Evolutionary conservation across 2,329 filamentous ascomycete genomes (phyloP).

Genomic region (Scopulariopsis brevicaulis): DNA sequence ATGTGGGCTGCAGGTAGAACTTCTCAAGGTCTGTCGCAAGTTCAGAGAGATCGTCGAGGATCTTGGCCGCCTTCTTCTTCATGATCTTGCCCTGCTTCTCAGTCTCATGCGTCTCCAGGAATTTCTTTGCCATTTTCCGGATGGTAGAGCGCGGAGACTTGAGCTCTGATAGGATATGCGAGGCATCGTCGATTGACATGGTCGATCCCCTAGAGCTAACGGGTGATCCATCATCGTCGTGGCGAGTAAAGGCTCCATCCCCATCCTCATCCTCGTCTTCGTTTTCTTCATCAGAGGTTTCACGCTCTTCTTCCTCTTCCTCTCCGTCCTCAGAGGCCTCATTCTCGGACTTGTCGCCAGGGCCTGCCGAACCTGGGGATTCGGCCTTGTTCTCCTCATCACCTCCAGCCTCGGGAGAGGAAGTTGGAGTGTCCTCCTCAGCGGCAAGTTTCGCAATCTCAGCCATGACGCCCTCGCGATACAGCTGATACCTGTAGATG

Average conservation of each 20-base stretch:
- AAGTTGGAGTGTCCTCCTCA: slow-evolving; percentile 20
- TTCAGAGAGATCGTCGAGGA: slow-evolving; percentile 59
- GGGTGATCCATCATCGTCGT: slow-evolving; percentile 46
- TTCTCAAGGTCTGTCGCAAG: slow-evolving; percentile 61
- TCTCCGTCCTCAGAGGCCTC: slow-evolving; percentile 15
- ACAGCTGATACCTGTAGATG: slow-evolving; percentile 93
- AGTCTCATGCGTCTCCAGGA: slow-evolving; percentile 73
- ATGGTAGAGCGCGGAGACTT: slow-evolving; percentile 55
- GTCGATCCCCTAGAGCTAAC: slow-evolving; percentile 55
- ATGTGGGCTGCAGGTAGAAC: slow-evolving; percentile 47
- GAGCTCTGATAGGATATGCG: slow-evolving; percentile 31
- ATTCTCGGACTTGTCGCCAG: slow-evolving; percentile 10
- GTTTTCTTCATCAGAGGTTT: slow-evolving; percentile 23
- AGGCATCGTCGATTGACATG: slow-evolving; percentile 40
- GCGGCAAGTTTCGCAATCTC: slow-evolving; percentile 76
- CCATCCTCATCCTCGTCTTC: slow-evolving; percentile 36
- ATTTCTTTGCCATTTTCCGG: slow-evolving; percentile 65
- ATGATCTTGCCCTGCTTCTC: slow-evolving; percentile 60
- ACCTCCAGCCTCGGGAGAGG: slow-evolving; percentile 1
- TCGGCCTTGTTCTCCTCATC: slow-evolving; percentile 7
- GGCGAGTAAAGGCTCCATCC: slow-evolving; percentile 25
- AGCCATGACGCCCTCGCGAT: slow-evolving; percentile 88
- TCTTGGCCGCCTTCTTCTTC: slow-evolving; percentile 67
- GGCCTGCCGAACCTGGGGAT: background rate
- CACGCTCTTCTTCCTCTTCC: slow-evolving; percentile 21